These are phyloP conservation scores for Udeniomyces megalosporus DNA, from an alignment of 768 basidiomycete species.

Conservation along the genomic window DNA sequence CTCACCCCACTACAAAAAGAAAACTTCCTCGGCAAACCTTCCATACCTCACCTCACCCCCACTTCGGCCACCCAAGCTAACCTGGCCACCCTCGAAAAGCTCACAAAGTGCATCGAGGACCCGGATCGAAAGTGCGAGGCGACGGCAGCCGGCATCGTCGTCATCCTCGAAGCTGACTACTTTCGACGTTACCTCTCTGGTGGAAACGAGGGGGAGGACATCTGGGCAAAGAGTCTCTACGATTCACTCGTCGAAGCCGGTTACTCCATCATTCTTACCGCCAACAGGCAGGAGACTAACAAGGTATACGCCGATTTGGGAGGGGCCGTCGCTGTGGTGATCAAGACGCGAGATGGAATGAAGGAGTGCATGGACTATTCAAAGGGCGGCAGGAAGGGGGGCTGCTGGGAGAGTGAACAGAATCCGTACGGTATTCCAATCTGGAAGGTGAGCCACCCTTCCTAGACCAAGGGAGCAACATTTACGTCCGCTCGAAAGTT, in stretches of 20 bases:
- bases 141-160: neutral
- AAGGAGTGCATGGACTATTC: constrained; percentile 56
- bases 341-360: constrained; percentile 81
- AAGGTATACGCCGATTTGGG: constrained; percentile 2
- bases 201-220: constrained; percentile 7
- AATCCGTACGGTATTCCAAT: constrained; percentile 12
- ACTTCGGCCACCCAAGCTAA: neutral
- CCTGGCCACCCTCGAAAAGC: neutral
- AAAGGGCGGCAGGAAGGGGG: neutral
- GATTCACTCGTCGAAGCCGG: constrained; percentile 1
- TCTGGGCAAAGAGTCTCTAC: constrained; percentile 10
- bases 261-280: constrained; percentile 8
- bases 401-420: constrained; percentile 3
- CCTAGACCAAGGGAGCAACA: neutral
- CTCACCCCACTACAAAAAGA: constrained; percentile 8
- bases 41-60: neutral
- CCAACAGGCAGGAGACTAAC: constrained; percentile 9
- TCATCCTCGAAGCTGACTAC: constrained; percentile 14
- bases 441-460: constrained; percentile 4
- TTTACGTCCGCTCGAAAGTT: too few relatives aligned
- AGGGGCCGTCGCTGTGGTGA: constrained; percentile 5
- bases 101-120: constrained; percentile 3
- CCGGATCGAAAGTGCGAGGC: neutral
- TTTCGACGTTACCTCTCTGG: constrained; percentile 8
- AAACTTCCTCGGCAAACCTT: neutral